Percentiles rank a stretch among this genome's conserved stretches.
Conservation (phyloP, 495 filamentous ascomycete genomes). For the Penicillium steckii region DNA sequence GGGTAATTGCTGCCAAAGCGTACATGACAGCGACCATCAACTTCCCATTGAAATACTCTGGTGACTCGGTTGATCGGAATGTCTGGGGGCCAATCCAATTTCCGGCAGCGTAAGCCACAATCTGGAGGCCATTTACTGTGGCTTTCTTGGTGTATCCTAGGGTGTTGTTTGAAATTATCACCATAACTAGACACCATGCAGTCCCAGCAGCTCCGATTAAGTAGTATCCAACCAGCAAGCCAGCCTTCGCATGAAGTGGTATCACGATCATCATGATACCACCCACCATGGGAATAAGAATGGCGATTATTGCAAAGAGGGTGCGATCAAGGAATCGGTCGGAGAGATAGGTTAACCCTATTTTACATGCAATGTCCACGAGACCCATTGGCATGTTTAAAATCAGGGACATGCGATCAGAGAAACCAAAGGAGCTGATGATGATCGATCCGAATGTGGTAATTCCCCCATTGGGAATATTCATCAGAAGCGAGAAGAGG, state of each 20-base stretch:
- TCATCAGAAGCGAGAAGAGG: background rate
- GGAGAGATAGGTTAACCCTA: conserved; percentile 22
- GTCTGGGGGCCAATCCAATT: conserved; percentile 21
- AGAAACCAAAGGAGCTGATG: conserved; percentile 26
- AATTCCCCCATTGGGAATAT: conserved; percentile 32
- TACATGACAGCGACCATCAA: conserved; percentile 12
- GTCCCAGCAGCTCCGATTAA: conserved; percentile 41
- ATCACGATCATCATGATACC: conserved; percentile 56
- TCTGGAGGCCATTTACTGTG: conserved; percentile 19
- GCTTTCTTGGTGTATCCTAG: conserved; percentile 59
- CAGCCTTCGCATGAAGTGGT: conserved; percentile 40
- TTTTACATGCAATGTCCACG: conserved; percentile 18
- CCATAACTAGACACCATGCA: conserved; percentile 47
- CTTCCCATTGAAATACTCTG: conserved; percentile 15
- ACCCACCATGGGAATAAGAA: conserved; percentile 36
- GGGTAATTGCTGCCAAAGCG: background rate
- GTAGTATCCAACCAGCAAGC: conserved; percentile 50
- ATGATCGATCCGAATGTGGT: conserved; percentile 28
- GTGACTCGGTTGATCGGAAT: conserved; percentile 15
- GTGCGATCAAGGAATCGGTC: conserved; percentile 15
- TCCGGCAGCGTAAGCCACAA: conserved; percentile 8
- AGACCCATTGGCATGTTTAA: conserved; percentile 25
- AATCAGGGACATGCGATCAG: conserved; percentile 13
- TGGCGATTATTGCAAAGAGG: conserved; percentile 14
- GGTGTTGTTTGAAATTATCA: conserved; percentile 49